Evolutionary conservation across 2,329 filamentous ascomycete species (phyloP), one percentile per base, ranked within the genome.

Genomic region (Colletotrichum melonis): DNA sequence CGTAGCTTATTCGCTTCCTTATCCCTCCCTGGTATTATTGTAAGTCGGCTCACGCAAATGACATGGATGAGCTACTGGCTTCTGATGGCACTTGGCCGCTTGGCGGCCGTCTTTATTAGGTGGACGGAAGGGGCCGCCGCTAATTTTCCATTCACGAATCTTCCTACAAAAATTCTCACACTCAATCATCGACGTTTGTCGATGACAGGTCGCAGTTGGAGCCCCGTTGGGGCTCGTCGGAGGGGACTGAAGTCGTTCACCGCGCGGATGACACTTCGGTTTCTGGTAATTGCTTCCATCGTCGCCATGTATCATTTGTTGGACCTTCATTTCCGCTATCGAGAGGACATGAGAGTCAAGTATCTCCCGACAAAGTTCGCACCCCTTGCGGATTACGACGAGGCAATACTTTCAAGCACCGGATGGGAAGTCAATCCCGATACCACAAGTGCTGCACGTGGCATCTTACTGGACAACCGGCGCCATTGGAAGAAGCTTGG

Each of bases 401-500:
- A 67, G 11, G 66, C 57, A n/a, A n/a, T 26, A 16, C 71, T 74
- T 5, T 7, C 22, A 5, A 55, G 71, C 26, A 22, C 57, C 3
- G 67, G 42, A 1, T 72, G 71, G 74, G 56, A 74, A 11, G 19
- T 26, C 1, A 32, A 52, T 16, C n/a, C 22, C 14, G 35, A 57
- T 9, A 19, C 26, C 0, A n/a, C 49, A 16, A 67, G 67, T 7
- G 8, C 60, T 28, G 59, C 62, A 26, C 62, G 74, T 16, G 24
- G 35, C 5, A 62, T 52, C 22, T 60, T 80, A 5, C 74, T 78
- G 56, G 64, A 73, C 1, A 75, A 78, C 58, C 74, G 76, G 7
- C 35, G 63, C 6, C 73, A 78, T 28, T 82, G 80, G 81, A 76
- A 76, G 68, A 74, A 54, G 1, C 67, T 82, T 11, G 80, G 79